Evolutionary conservation across 495 filamentous ascomycete species (phyloP).

Genomic region (Oidiodendron maius): DNA sequence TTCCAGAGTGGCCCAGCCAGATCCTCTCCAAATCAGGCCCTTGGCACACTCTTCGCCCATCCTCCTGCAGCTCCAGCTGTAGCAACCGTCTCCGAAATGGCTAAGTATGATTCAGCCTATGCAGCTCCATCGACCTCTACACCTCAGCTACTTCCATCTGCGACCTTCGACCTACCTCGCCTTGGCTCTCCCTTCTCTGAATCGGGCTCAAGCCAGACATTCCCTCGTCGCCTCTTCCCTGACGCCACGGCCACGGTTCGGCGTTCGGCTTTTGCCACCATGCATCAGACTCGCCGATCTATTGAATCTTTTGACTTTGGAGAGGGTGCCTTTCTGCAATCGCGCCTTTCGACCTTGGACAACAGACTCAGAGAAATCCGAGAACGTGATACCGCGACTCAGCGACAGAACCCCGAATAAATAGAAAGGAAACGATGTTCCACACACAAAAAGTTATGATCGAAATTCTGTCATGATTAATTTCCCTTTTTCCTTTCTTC

Average conservation of each 20-base stretch:
- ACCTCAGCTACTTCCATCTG: constrained; percentile 8
- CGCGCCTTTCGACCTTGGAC: constrained; percentile 44
- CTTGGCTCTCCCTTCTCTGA: constrained; percentile 45
- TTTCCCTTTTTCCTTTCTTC: background rate
- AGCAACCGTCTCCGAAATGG: constrained; percentile 5
- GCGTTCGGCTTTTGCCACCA: constrained; percentile 25
- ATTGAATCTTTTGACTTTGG: constrained; percentile 27
- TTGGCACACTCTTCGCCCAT: background rate
- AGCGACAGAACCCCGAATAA: background rate
- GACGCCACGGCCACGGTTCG: constrained; percentile 32
- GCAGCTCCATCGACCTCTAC: background rate
- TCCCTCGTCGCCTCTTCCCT: constrained; percentile 38
- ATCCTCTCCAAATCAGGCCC: background rate
- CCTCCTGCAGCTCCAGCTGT: constrained; percentile 5
- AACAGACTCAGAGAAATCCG: constrained; percentile 43
- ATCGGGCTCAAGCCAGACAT: constrained; percentile 35
- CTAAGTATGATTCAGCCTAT: constrained; percentile 3
- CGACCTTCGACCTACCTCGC: constrained; percentile 30
- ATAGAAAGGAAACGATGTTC: background rate
- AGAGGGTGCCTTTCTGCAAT: constrained; percentile 27
- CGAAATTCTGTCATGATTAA: background rate
- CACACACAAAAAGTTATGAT: background rate
- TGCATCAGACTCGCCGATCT: constrained; percentile 23
- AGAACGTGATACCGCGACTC: constrained; percentile 26
- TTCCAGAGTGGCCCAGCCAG: background rate